A percentile compares a stretch with the other conserved stretches of the same genome.
phyloP scores from a whole-genome alignment of 2,329 filamentous ascomycete species.

The Hypoxylon sp. region DNA sequence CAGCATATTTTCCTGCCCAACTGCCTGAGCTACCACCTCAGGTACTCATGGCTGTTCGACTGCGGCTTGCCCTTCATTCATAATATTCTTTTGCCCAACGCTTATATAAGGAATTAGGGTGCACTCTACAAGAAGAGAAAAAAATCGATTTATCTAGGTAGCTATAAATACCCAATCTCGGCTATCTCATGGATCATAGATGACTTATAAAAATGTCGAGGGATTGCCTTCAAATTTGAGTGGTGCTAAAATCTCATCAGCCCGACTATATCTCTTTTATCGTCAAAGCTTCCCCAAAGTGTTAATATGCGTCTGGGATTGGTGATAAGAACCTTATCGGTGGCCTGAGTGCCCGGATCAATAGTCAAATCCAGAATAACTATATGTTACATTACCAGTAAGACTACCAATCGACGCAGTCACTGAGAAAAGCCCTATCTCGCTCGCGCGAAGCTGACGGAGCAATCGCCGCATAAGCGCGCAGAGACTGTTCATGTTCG shows the following conservation, averaged over 20 bases:
- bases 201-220: conserved; percentile 11
- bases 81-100: neutral
- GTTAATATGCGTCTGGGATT: conserved; percentile 12
- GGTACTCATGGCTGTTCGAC: too few species aligned
- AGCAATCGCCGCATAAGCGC: conserved; percentile 4
- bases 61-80: too few species aligned
- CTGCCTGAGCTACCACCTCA: too few species aligned
- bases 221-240: conserved; percentile 1
- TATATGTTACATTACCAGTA: too few species aligned
- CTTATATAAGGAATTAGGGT: too few species aligned
- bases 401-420: too few species aligned
- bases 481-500: conserved; percentile 9
- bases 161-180: too few species aligned
- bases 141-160: too few species aligned
- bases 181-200: conserved; percentile 2
- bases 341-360: conserved; percentile 3
- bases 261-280: conserved; percentile 8
- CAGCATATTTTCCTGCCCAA: too few species aligned
- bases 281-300: conserved; percentile 13
- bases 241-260: neutral
- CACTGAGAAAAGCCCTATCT: conserved; percentile 9
- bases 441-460: neutral
- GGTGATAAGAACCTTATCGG: conserved; percentile 14
- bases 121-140: too few species aligned
- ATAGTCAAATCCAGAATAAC: conserved; percentile 9